Percentiles rank a stretch among this genome's conserved stretches.
Evolutionary conservation across 352 stramenopile genomes (phyloP).

Genomic region (Peronospora tabacina): DNA sequence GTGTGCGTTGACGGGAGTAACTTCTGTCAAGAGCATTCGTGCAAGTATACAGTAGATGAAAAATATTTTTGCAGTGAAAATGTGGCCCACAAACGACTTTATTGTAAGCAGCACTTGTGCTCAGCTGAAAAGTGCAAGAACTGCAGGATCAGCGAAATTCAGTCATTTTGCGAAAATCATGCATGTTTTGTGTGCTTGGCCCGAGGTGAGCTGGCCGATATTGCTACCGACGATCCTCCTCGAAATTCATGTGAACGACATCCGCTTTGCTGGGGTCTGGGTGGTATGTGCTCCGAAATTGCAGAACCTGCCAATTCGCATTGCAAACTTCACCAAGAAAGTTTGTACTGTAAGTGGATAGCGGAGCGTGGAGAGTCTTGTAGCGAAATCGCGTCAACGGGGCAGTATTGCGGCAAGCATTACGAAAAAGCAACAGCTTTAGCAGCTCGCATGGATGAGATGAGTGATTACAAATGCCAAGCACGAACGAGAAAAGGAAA

Average conservation of each 20-base stretch:
- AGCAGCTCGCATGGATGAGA: neutral
- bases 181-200: conserved; percentile 53
- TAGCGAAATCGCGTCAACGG: conserved; percentile 19
- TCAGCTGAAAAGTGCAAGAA: conserved; percentile 30
- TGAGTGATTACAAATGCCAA: conserved; percentile 17
- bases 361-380: conserved; percentile 26
- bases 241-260: conserved; percentile 48
- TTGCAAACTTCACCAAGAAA: conserved; percentile 33
- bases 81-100: conserved; percentile 28
- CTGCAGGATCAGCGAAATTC: conserved; percentile 19
- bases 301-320: conserved; percentile 28
- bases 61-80: conserved; percentile 20
- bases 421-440: neutral
- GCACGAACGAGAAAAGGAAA: conserved; percentile 42
- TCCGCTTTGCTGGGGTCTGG: conserved; percentile 40
- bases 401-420: conserved; percentile 34
- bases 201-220: conserved; percentile 7
- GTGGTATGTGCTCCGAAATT: conserved; percentile 31
- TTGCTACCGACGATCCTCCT: conserved; percentile 36
- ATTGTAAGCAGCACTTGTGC: conserved; percentile 44
- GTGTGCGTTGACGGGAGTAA: conserved; percentile 24
- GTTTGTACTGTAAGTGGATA: conserved; percentile 31
- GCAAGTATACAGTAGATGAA: conserved; percentile 22
- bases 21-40: conserved; percentile 34
- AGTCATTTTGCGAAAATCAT: conserved; percentile 44